Evolutionary conservation across 345 rosid species (phyloP).

Genomic region (Rhizophora apiculata): DNA sequence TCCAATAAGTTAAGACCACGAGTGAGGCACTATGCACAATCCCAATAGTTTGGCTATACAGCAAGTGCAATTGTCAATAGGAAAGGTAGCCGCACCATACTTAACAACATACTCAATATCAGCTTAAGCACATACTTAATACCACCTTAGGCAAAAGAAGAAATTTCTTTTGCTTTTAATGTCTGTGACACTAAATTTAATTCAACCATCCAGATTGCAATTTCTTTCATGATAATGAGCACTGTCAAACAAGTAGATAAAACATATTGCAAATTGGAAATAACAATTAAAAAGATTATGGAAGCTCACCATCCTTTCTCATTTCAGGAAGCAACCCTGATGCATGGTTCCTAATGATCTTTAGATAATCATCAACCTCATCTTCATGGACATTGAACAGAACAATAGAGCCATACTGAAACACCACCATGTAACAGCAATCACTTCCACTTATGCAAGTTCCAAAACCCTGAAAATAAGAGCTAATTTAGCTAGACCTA

Average conservation of each 20-base stretch:
- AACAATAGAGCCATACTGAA: conserved; percentile 92
- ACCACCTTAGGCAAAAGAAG: no score
- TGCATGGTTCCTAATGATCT: conserved; percentile 79
- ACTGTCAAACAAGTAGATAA: not conserved
- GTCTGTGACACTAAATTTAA: not conserved
- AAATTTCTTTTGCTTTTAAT: no score
- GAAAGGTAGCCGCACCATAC: no score
- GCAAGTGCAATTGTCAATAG: not conserved
- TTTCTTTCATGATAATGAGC: not conserved
- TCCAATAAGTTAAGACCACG: not conserved
- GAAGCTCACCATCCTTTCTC: conserved; percentile 85
- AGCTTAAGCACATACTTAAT: no score
- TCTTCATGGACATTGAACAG: conserved; percentile 74
- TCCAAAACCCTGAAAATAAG: conserved; percentile 56
- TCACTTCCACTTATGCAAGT: conserved; percentile 66
- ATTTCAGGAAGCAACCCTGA: conserved; percentile 88
- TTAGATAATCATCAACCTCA: conserved; percentile 82
- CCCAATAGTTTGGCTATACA: not conserved
- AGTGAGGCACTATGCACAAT: not conserved
- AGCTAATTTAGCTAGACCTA: not conserved
- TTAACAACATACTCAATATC: no score
- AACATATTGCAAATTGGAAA: not conserved
- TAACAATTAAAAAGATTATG: not conserved
- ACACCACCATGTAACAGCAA: conserved; percentile 83
- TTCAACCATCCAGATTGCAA: not conserved